Percentiles rank a stretch among this genome's conserved stretches.
These are phyloP conservation scores for Trypanosoma vivax DNA, from an alignment of 208 protist genomes.

Conservation along the genomic window DNA sequence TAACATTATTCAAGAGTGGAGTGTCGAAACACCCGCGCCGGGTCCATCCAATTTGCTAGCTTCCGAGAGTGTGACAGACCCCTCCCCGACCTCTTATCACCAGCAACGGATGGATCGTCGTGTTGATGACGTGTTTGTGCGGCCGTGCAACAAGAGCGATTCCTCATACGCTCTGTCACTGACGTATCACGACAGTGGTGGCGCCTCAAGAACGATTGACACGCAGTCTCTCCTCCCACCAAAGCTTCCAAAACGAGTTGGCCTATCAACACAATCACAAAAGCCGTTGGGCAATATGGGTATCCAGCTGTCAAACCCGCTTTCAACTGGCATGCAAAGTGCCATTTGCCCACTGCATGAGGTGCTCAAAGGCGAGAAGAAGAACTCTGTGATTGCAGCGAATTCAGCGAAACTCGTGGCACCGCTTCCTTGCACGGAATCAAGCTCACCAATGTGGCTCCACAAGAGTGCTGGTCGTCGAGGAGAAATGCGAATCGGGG, in stretches of 20 bases:
- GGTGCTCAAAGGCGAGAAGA: no score
- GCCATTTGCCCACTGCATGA: no score
- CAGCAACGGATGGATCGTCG: constrained; percentile 37
- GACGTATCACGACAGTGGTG: constrained; percentile 54
- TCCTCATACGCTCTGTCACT: constrained; percentile 46
- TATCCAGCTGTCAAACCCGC: no score
- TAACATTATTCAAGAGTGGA: no score
- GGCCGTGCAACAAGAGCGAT: constrained; percentile 25
- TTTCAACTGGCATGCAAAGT: no score
- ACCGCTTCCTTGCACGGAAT: constrained; percentile 14
- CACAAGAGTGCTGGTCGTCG: constrained; percentile 43
- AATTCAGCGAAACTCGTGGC: not conserved
- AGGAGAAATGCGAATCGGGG: constrained; percentile 69
- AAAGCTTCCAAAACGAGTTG: constrained; percentile 8
- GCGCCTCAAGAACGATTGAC: constrained; percentile 42
- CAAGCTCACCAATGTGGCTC: constrained; percentile 36
- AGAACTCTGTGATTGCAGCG: not conserved
- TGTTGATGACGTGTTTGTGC: constrained; percentile 51
- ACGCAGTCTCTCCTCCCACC: constrained; percentile 37
- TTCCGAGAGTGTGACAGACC: no score
- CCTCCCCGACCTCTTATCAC: no score
- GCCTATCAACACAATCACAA: not conserved
- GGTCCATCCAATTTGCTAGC: no score
- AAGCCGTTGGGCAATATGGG: no score
- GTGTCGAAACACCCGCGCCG: no score